Base-by-base conservation (phyloP, 495 filamentous ascomycete genomes). In the Articulospora tetracladia region DNA sequence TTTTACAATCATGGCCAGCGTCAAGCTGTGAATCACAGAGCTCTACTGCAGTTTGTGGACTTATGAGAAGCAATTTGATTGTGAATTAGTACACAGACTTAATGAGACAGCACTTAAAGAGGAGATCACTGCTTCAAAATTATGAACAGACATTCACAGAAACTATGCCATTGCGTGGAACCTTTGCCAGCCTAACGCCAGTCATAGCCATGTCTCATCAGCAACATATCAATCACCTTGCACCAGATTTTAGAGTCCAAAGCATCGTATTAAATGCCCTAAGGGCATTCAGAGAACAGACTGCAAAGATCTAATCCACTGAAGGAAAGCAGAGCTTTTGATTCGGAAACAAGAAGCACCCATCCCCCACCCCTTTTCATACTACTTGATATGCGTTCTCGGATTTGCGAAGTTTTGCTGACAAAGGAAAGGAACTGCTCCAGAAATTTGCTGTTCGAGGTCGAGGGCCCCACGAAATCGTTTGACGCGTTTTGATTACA, bases 241-340 rank as follows among this genome's bases (percentile, higher is more conserved):
- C 11, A 44, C 30, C 13, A 32, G 13, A 32, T 4, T 44, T 44
- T 12, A 44, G 39, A 23, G 44, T 57, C 57, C 46, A 60, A 60
- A 59, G 22, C 62, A 64, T 64, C 52, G 53, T 23, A 64, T 64
- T 64, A 36, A 15, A 36, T 53, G 47, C 41, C 59, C 44, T 60
- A 64, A 44, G 32, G 44, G 57, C 53, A 53, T 55, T 23, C 60
- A 60, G 30, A 57, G 47, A 49, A 52, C 53, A 53, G 20, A 22
- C 39, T 32, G 50, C 19, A 19, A 13, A 41, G 24, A 27, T 53
- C 53, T 41, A 30, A 55, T 10, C 22, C n/a, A 11, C n/a, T n/a
- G 15, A 34, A 44, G 39, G 32, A 25, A 55, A 41, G 23, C 30
- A 58, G 36, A 65, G 61, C 58, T 61, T 65, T 65, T 65, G 63